Conservation (phyloP, 208 protist species). For the Acanthamoeba polyphaga region DNA sequence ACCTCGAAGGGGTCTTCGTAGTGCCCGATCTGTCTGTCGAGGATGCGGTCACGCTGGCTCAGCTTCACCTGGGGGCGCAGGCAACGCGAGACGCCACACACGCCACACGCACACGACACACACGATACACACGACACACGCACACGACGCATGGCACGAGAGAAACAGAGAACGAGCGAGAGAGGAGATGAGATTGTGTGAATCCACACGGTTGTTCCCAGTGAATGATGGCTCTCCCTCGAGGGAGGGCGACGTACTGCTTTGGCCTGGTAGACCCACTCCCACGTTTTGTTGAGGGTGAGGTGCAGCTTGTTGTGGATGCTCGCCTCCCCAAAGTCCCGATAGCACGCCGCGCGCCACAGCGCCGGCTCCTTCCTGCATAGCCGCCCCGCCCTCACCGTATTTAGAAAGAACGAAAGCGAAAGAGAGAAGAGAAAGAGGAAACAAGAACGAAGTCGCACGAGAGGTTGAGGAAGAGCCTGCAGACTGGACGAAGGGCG, state of each 20-base stretch:
- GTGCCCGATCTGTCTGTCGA: conserved; percentile 6
- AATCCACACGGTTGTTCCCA: too few species aligned
- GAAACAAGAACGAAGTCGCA: neutral
- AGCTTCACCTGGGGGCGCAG: neutral
- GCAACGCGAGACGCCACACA: neutral
- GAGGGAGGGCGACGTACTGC: neutral
- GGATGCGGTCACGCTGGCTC: neutral
- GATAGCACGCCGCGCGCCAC: conserved; percentile 22
- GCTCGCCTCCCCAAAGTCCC: conserved; percentile 30
- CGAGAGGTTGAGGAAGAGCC: neutral
- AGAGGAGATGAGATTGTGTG: too few species aligned
- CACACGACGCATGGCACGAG: neutral
- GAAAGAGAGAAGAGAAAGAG: neutral
- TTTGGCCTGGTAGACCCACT: conserved; percentile 24
- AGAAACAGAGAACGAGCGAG: too few species aligned
- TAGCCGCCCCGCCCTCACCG: too few species aligned
- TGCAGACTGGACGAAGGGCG: neutral
- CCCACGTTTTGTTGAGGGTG: conserved; percentile 46
- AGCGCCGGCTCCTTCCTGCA: conserved; percentile 27
- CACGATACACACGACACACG: neutral
- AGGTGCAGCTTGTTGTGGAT: conserved; percentile 33
- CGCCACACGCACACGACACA: too few species aligned
- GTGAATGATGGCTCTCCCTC: too few species aligned
- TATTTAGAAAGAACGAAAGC: neutral
- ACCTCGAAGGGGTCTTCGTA: conserved; percentile 8